phyloP scores from a whole-genome alignment of 805 yeast genomes.

The Starmerella sp. region DNA sequence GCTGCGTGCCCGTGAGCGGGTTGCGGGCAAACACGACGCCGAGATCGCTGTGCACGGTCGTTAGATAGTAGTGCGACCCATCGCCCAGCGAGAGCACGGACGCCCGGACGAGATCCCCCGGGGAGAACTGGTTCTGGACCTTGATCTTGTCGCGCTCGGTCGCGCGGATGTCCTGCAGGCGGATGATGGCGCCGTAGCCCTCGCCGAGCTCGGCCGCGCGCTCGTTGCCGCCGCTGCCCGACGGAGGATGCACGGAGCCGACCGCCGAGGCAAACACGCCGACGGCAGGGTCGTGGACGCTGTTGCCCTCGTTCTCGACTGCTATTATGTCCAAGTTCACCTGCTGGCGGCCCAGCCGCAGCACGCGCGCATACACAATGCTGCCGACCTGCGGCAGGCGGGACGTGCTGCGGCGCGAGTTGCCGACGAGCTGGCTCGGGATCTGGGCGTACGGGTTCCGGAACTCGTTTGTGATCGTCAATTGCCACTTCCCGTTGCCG shows the following conservation, averaged over 20 bases:
- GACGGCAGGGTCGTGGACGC: conserved; percentile 50
- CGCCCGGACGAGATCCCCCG: conserved; percentile 89
- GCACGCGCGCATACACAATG: conserved; percentile 63
- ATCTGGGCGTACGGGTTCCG: conserved; percentile 20
- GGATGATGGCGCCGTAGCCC: conserved; percentile 72
- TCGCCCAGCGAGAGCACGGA: conserved; percentile 77
- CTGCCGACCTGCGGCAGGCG: conserved; percentile 72
- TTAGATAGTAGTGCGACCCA: conserved; percentile 78
- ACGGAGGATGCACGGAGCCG: conserved; percentile 23
- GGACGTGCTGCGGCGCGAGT: conserved; percentile 18
- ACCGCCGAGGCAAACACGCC: conserved; percentile 42
- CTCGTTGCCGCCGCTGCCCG: conserved; percentile 18
- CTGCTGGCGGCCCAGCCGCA: conserved; percentile 53
- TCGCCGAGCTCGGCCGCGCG: conserved; percentile 57
- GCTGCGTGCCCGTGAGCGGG: conserved; percentile 55
- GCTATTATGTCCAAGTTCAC: conserved; percentile 68
- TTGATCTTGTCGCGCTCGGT: conserved; percentile 84
- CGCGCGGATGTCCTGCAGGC: conserved; percentile 80
- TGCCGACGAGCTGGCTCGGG: conserved; percentile 7
- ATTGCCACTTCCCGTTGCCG: conserved; percentile 16
- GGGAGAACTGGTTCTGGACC: conserved; percentile 65
- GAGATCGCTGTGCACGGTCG: conserved; percentile 80
- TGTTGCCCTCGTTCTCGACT: conserved; percentile 50
- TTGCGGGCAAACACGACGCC: conserved; percentile 85
- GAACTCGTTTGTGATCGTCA: conserved; percentile 24